Evolutionary conservation across 371 early-diverging fungal species (phyloP).

Genomic region (Mucor saturninus): DNA sequence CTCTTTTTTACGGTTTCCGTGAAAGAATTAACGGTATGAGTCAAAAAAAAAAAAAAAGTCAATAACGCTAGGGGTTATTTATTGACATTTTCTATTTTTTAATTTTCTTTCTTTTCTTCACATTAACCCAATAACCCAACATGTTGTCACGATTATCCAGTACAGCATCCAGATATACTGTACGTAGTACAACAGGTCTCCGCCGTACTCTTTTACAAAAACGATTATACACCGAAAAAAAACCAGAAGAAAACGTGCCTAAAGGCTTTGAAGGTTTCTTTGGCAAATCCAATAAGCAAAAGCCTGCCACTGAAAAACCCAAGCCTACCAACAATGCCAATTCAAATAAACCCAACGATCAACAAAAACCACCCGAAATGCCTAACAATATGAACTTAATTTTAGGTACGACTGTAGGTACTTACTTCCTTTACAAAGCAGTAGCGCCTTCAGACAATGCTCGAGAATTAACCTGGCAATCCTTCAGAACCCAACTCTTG

Average conservation of each 20-base stretch:
- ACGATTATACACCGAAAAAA: constrained; percentile 19
- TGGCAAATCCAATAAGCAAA: constrained; percentile 27
- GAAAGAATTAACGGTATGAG: constrained; percentile 1
- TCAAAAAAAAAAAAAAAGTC: background rate
- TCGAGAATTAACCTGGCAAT: constrained; percentile 89
- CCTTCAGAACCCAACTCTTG: constrained; percentile 85
- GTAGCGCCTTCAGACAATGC: constrained; percentile 53
- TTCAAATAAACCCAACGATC: background rate
- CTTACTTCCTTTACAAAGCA: constrained; percentile 61
- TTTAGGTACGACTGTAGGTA: constrained; percentile 53
- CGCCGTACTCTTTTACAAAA: constrained; percentile 6
- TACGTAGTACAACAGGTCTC: constrained; percentile 11
- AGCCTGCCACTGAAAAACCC: constrained; percentile 4
- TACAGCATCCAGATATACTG: constrained; percentile 7
- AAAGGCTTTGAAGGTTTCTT: constrained; percentile 54
- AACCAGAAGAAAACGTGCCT: constrained; percentile 24
- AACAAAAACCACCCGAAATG: constrained; percentile 32
- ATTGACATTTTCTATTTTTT: background rate
- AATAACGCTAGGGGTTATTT: constrained; percentile 4
- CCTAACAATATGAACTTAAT: constrained; percentile 54
- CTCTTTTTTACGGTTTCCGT: background rate
- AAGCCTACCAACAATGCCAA: constrained; percentile 7
- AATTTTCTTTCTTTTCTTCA: background rate
- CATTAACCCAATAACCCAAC: background rate
- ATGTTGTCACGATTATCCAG: constrained; percentile 7